Evolutionary conservation across 495 filamentous ascomycete genomes (phyloP), one percentile per base, ranked within the genome.

Genomic region (Hyaloscypha bicolor): DNA sequence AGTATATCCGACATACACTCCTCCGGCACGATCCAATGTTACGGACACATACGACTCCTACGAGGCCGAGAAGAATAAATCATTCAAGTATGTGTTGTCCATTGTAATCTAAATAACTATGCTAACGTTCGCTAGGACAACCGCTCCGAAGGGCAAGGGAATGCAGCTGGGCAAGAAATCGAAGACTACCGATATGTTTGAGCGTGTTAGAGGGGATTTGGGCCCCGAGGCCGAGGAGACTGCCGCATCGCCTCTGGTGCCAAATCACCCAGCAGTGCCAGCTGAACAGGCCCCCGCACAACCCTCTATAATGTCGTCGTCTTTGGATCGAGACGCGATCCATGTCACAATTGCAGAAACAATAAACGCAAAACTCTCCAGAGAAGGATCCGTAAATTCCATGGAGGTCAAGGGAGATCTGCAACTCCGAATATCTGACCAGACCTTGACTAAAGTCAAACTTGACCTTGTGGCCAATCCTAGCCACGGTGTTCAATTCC

Each of bases 111-210:
- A 6, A 22, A 12, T 45, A 16, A 21, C n/a, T 19, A 62, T 79
- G 73, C 77, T 81, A 60, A 70, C 1, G 3, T 53, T 56, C 6
- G 12, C 9, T 45, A 90, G 86, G 74, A 80, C 87, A 37, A 75
- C 88, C 56, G 87, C 91, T 32, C 86, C 88, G 42, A 93, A 94
- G 75, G 93, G 93, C 65, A 99, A 99, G 79, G 95, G 95, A 60
- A 97, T 99, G 95, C 94, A 97, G 77, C 80, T 99, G 48, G 96
- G 95, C 78, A 97, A 97, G 84, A 98, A 98, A 79, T 96, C 92
- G 39, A 97, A 97, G 82, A 91, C 91, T 33, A 95, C 92, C 16
- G 92, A 95, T 78, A 97, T 97, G 84, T 98, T 96, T 73, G 94
- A 98, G 77, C 90, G 90, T 70, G 93, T 99, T n/a, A 87, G 91